Evolutionary conservation across 345 rosid species (phyloP).

Genomic region (Eucalyptus fibrosa): DNA sequence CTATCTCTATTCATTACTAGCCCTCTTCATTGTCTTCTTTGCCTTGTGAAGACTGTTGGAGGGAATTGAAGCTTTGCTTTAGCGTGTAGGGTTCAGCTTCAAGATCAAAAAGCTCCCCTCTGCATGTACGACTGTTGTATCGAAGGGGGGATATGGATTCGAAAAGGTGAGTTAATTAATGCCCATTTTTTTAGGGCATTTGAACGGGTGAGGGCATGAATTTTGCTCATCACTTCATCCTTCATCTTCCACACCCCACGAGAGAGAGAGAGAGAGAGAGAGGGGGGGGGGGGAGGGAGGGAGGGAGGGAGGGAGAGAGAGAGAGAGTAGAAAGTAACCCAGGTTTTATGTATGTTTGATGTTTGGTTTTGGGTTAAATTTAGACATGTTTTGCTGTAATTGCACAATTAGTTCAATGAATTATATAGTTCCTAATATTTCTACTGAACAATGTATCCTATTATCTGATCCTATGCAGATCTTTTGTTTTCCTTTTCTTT

Average conservation of each 20-base stretch:
- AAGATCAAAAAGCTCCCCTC: background rate
- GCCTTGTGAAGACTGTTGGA: background rate
- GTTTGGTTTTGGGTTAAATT: background rate
- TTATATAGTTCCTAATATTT: background rate
- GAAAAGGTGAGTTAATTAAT: background rate
- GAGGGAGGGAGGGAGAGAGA: background rate
- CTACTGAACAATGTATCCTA: background rate
- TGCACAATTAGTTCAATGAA: background rate
- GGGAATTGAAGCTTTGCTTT: background rate
- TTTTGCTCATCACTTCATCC: background rate
- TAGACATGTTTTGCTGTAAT: background rate
- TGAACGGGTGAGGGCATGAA: background rate
- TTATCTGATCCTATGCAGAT: background rate
- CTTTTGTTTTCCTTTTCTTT: background rate
- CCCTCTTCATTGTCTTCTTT: background rate
- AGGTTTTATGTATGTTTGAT: background rate
- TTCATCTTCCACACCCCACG: background rate
- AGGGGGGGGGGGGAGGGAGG: background rate
- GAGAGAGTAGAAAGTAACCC: background rate
- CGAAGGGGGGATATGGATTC: background rate
- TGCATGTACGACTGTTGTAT: background rate
- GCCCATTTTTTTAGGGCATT: background rate
- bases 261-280: background rate
- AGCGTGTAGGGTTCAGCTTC: background rate
- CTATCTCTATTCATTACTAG: background rate